Evolutionary conservation across 2,329 filamentous ascomycete species (phyloP), one percentile per base, ranked within the genome.

Genomic region (Alternaria sp.): DNA sequence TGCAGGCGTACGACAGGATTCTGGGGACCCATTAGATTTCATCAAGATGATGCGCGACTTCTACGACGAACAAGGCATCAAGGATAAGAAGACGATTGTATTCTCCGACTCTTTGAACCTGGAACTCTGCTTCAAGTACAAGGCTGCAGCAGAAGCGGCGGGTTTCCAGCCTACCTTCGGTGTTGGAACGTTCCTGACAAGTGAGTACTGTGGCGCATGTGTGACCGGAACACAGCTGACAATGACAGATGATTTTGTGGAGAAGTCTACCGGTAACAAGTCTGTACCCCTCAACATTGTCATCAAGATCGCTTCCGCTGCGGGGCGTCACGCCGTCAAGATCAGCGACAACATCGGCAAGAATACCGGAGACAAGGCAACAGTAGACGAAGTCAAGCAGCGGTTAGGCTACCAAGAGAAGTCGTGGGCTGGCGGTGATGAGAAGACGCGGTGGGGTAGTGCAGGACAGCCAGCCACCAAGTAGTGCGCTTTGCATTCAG

Each of bases 51-150:
- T 95, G 85, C 88, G 89, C 46, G 83, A 89, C 2, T 97, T 97
- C 79, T 97, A 97, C 79, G 87, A 93, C 67, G 78, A 82, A 16
- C 85, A 91, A 68, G 89, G 89, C 5, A 91, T 97, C 78, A 89
- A 84, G 53, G 91, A 90, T 3, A 89, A 89, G 81, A 98, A 98
- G 84, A 89, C 87, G 0, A 90, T 99, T 62, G 94, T 99, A 3
- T 99, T 98, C 77, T 98, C 94, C 0, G 95, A 99, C 79, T 96
- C 94, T 5, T 83, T 99, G 59, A 92, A 98, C 75, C 92, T 97
- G 51, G 93, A 97, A 38, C 87, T 90, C 56, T 97, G 94, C 75
- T 84, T 98, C 51, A 88, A 96, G 78, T 99, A 98, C 82, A 97
- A 97, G 83, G 82, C 87, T 59, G 86, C 92, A 28, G 90, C 94